Evolutionary conservation across 169 alveolate species (phyloP), one percentile per base, ranked within the genome.

Genomic region (Babesia caballi): DNA sequence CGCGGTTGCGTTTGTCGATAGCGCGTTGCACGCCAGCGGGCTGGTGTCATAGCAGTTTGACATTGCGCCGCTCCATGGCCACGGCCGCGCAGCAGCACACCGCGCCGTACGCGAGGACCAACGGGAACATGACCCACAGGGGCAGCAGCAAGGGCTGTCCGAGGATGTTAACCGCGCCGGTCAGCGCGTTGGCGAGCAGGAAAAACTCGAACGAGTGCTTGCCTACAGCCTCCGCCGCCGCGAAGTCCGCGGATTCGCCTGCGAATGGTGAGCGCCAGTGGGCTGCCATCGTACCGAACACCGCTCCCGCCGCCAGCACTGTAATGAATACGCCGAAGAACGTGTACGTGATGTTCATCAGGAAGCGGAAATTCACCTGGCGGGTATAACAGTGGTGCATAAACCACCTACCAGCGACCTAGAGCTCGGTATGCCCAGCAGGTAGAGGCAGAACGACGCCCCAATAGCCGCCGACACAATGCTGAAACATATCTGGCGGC

Each of bases 71-170:
- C 6, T 63, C 67, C 32, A 77, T 15, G 23, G 19, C 2, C 21
- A 54, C 5, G 15, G 51, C 82, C 0, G 25, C 8, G 27, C 23
- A 7, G 51, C 60, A 40, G 41, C 61, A 66, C n/a, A 66, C 25
- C 25, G 60, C 49, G 12, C 33, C 59, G 32, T 67, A 67, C 5
- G 35, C 17, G 47, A 50, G 17, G 28, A 77, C 76, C 36, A 74
- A 5, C 19, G 60, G 52, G 35, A 54, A 32, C 52, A 67, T 51
- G 21, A 77, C 38, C 51, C 60, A 59, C 25, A 77, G 38, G 9
- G 85, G 85, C 44, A 65, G 38, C 40, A 77, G 36, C 44, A 54
- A 52, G 1, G 85, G 85, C 53, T 44, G 58, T 21, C 38, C 15
- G 30, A 60, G 40, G 25, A 77, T 14, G 59, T 77, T 77, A 2